These are phyloP conservation scores for Neopestalotiopsis sp. DNA, from an alignment of 2,329 filamentous ascomycete genomes.

Conservation along the genomic window DNA sequence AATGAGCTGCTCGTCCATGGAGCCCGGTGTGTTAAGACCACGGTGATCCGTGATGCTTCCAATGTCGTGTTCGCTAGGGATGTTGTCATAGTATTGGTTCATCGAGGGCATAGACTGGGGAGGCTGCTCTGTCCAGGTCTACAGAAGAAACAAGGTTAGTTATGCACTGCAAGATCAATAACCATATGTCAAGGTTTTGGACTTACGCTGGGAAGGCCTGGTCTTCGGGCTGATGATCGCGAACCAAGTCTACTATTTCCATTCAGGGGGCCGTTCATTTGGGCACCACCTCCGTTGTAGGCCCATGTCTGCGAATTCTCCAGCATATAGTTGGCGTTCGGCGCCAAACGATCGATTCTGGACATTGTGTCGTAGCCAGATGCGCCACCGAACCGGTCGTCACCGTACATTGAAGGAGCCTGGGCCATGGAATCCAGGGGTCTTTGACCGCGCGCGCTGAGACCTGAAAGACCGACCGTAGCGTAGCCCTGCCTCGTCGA, in stretches of 20 bases:
- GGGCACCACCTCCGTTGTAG: constrained; percentile 69
- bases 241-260: constrained; percentile 58
- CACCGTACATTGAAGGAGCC: constrained; percentile 69
- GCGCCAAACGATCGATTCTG: constrained; percentile 43
- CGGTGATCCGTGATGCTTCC: constrained; percentile 36
- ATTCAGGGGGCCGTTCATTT: constrained; percentile 67
- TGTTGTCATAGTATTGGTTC: constrained; percentile 38
- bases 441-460: constrained; percentile 70
- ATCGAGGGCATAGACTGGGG: constrained; percentile 49
- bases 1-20: constrained; percentile 83
- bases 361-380: constrained; percentile 61
- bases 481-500: constrained; percentile 67
- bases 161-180: not conserved
- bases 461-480: constrained; percentile 58
- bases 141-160: constrained; percentile 14
- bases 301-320: constrained; percentile 84
- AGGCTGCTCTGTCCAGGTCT: constrained; percentile 59
- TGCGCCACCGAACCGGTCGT: constrained; percentile 68
- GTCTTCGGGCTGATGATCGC: constrained; percentile 58
- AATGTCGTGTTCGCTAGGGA: constrained; percentile 44
- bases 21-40: constrained; percentile 47
- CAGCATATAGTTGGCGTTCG: constrained; percentile 51
- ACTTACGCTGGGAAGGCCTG: constrained; percentile 77
- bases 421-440: constrained; percentile 73
- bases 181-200: not conserved